Evolutionary conservation across 495 filamentous ascomycete species (phyloP).

Genomic region (Chlorociboria aeruginascens): DNA sequence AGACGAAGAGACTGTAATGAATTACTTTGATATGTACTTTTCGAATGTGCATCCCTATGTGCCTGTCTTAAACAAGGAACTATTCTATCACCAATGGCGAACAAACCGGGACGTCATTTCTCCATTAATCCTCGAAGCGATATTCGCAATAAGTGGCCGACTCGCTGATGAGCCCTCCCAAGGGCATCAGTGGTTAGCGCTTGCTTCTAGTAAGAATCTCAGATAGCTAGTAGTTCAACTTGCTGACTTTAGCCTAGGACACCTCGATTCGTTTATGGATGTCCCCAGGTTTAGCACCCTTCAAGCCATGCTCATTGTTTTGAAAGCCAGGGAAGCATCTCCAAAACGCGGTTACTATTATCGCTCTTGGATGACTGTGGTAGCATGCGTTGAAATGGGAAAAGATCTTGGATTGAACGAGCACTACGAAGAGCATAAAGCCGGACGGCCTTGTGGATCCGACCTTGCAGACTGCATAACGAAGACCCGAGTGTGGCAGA

Average conservation of each 20-base stretch:
- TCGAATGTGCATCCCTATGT: slow-evolving; percentile 88
- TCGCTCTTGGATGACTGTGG: slow-evolving; percentile 94
- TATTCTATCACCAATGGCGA: slow-evolving; percentile 89
- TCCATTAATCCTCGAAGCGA: slow-evolving; percentile 80
- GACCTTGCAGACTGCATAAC: slow-evolving; percentile 63
- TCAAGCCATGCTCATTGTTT: slow-evolving; percentile 74
- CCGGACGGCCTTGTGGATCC: slow-evolving; percentile 56
- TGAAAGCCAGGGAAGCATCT: slow-evolving; percentile 84
- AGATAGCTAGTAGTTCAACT: not conserved
- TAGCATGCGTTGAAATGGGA: slow-evolving; percentile 82
- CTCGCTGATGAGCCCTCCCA: slow-evolving; percentile 72
- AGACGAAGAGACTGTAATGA: slow-evolving; percentile 64
- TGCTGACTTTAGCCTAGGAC: slow-evolving; percentile 37
- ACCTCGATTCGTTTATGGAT: slow-evolving; percentile 94
- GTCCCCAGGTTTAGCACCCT: slow-evolving; percentile 87
- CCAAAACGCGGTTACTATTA: slow-evolving; percentile 96
- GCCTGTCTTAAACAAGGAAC: slow-evolving; percentile 76
- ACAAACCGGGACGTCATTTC: slow-evolving; percentile 77
- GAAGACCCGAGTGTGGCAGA: slow-evolving; percentile 87
- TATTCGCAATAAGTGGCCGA: slow-evolving; percentile 87
- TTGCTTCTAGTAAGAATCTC: slow-evolving; percentile 66
- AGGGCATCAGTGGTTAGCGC: slow-evolving; percentile 87
- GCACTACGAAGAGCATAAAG: slow-evolving; percentile 66
- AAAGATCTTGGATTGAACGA: slow-evolving; percentile 88
- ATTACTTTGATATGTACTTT: slow-evolving; percentile 92